Evolutionary conservation across 225 moss, liverwort and hornwort species (phyloP).

Genomic region (Climacium dendroides): DNA sequence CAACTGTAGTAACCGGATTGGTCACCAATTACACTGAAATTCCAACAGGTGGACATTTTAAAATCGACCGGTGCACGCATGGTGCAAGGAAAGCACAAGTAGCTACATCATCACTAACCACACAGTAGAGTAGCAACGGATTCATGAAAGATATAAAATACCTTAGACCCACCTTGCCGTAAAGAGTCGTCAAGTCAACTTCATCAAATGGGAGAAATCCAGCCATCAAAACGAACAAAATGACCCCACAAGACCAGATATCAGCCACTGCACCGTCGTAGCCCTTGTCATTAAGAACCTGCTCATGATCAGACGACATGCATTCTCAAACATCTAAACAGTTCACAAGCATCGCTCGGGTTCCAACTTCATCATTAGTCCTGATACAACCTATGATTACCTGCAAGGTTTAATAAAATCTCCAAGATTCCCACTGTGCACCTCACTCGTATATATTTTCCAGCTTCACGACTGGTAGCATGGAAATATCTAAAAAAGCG

Average conservation of each 20-base stretch:
- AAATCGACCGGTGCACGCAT: background rate
- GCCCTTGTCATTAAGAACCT: conserved; percentile 97
- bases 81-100: background rate
- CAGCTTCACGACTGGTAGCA: background rate
- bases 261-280: conserved; percentile 99
- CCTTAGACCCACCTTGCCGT: conserved; percentile 55
- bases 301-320: conserved; percentile 49
- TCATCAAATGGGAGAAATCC: conserved; percentile 99
- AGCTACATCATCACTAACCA: background rate
- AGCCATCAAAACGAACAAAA: conserved; percentile 96
- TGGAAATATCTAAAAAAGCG: background rate
- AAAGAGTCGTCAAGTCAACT: conserved; percentile 64
- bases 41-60: background rate
- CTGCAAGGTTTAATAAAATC: background rate
- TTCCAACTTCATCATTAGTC: background rate
- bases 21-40: background rate
- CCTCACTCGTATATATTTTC: background rate
- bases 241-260: conserved; percentile 99
- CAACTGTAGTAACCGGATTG: background rate
- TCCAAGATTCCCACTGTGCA: background rate
- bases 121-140: background rate
- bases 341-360: background rate
- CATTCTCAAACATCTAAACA: conserved; percentile 11
- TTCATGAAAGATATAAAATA: background rate
- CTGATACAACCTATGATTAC: background rate